These are phyloP conservation scores for Malassezia sympodialis DNA, from an alignment of 1,284 basidiomycete species.

Conservation along the genomic window DNA sequence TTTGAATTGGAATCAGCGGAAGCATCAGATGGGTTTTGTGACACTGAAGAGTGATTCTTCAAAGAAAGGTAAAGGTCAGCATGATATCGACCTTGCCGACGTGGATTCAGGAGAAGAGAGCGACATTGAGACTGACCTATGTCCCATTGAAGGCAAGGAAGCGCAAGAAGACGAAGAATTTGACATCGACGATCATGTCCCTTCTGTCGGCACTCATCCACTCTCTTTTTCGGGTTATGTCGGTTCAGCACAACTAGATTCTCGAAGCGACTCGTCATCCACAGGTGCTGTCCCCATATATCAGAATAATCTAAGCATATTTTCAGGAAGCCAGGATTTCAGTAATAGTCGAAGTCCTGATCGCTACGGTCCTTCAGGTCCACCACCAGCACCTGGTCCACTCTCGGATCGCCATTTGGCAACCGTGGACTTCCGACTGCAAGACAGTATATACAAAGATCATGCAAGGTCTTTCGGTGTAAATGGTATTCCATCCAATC, in stretches of 20 bases:
- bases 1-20: slow-evolving; percentile 61
- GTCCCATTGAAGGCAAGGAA: not conserved
- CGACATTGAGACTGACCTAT: not conserved
- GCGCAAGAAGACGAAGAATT: slow-evolving; percentile 27
- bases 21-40: slow-evolving; percentile 44
- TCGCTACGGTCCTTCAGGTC: slow-evolving; percentile 36
- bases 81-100: not conserved
- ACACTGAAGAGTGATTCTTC: not conserved
- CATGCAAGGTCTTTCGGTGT: slow-evolving; percentile 9
- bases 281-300: not conserved
- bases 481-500: slow-evolving; percentile 3
- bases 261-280: slow-evolving; percentile 14
- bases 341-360: slow-evolving; percentile 22
- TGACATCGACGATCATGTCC: slow-evolving; percentile 43
- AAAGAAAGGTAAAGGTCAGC: not conserved
- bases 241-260: slow-evolving; percentile 25
- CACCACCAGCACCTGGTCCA: slow-evolving; percentile 34
- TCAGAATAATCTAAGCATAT: not conserved
- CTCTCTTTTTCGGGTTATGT: not conserved
- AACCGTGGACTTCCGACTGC: slow-evolving; percentile 36
- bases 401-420: slow-evolving; percentile 38
- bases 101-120: not conserved
- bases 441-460: slow-evolving; percentile 11
- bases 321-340: slow-evolving; percentile 15
- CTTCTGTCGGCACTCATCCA: slow-evolving; percentile 12